Base-by-base conservation (phyloP, 1,139 yeast species). In the Taphrina confusa region DNA sequence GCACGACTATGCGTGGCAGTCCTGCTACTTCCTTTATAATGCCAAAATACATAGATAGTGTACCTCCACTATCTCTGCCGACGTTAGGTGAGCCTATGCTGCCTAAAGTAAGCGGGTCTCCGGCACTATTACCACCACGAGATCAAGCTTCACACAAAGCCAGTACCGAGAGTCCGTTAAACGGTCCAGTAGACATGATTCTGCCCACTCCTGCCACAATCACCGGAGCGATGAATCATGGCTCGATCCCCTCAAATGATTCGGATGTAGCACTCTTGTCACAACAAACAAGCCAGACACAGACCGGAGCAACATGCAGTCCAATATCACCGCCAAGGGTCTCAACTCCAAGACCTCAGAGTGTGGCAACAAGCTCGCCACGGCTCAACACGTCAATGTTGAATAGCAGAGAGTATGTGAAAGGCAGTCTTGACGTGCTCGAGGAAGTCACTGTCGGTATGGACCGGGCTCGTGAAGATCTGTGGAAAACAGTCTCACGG, bases 11-110 rank as follows among this genome's bases (percentile, higher is more conserved):
- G 42, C 42, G 58, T n/a, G 23, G 31, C 16, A 42, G 51, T 33
- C 58, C 58, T n/a, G 44, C 51, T 11, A 28, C 28, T 14, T 54
- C 58, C 16, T 54, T 54, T 37, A 54, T 54, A 34, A 44, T 54
- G 51, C 58, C 58, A 3, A 36, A 39, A 16, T 54, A 54, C 27
- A 23, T 20, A 12, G 58, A 54, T n/a, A 47, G 20, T 20, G 28
- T 33, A 1, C 28, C 34, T 8, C 52, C 39, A 2, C 28, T 33
- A 2, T 33, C 42, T 8, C 18, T 47, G 42, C 16, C 39, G 4
- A 31, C 28, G 3, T 33, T 31, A 5, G 14, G 37, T 16, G 47
- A 25, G 6, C 18, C 42, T 4, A 2, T 18, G 9, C 42, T 9
- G 25, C 42, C 42, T 16, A 22, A 25, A 18, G 11, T 25, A 4